Conservation (phyloP, 306 rosid species). For the Glycine latifolia region DNA sequence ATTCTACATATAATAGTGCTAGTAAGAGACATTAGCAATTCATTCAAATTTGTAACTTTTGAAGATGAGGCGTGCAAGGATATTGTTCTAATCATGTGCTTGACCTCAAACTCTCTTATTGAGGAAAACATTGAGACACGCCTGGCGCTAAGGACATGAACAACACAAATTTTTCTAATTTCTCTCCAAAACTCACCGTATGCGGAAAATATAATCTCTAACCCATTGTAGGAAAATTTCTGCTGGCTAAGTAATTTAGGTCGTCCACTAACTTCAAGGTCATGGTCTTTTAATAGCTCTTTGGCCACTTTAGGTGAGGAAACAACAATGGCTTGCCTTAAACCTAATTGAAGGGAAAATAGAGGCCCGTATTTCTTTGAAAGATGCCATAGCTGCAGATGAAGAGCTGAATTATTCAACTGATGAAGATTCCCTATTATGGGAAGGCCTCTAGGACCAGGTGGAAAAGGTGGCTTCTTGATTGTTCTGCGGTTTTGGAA, state of each 20-base stretch:
- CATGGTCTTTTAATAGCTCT: neutral
- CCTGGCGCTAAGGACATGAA: neutral
- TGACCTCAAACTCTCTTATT: neutral
- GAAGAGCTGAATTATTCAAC: conserved; percentile 10
- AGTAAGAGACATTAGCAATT: neutral
- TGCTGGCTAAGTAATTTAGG: neutral
- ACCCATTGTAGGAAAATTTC: conserved; percentile 13
- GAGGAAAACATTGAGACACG: conserved; percentile 4
- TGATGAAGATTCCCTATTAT: conserved; percentile 56
- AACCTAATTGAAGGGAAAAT: conserved; percentile 46
- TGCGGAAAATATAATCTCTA: conserved; percentile 4
- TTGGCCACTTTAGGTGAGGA: neutral
- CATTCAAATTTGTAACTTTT: neutral
- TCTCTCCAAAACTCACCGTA: conserved; percentile 3
- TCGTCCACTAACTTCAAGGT: neutral
- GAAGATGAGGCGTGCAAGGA: neutral
- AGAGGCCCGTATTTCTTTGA: conserved; percentile 43
- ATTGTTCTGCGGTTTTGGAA: neutral
- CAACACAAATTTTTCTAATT: conserved; percentile 8
- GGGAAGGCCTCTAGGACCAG: conserved; percentile 56
- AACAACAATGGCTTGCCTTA: conserved; percentile 13
- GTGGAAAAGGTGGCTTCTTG: conserved; percentile 23
- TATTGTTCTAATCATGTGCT: neutral
- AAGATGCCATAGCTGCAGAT: conserved; percentile 35
- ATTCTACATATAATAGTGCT: neutral